Evolutionary conservation across 1,284 basidiomycete genomes (phyloP).

Genomic region (Wolfiporia cocos): DNA sequence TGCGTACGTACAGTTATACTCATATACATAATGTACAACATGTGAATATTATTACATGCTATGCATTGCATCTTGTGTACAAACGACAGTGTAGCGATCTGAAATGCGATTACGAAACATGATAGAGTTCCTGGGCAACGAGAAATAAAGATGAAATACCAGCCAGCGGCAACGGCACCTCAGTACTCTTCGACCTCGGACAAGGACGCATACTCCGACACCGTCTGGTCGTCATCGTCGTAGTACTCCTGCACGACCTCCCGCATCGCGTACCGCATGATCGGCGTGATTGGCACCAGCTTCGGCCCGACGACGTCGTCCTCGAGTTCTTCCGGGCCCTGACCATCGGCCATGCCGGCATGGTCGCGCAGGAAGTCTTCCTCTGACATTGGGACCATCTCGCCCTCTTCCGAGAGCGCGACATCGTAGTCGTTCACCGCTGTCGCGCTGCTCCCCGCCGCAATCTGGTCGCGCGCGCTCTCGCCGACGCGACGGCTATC

Average conservation of each 20-base stretch:
- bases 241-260: slow-evolving; percentile 76
- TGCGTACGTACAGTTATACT: no score
- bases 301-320: slow-evolving; percentile 66
- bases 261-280: slow-evolving; percentile 75
- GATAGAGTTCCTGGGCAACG: no score
- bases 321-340: slow-evolving; percentile 35
- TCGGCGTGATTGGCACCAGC: slow-evolving; percentile 66
- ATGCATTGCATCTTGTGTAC: no score
- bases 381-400: slow-evolving; percentile 27
- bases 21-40: no score
- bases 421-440: slow-evolving; percentile 26
- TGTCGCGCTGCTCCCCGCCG: slow-evolving; percentile 32
- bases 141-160: no score
- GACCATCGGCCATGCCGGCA: slow-evolving; percentile 23
- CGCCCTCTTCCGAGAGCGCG: slow-evolving; percentile 25
- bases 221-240: slow-evolving; percentile 65
- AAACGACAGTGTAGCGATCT: no score
- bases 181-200: slow-evolving; percentile 68
- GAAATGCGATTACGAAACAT: no score
- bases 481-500: slow-evolving; percentile 22
- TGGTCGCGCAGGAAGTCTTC: slow-evolving; percentile 25
- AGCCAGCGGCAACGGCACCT: no score
- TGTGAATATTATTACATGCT: no score
- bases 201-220: slow-evolving; percentile 67
- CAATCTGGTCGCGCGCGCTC: slow-evolving; percentile 28